These are phyloP conservation scores for Massarina eburnea DNA, from an alignment of 2,329 filamentous ascomycete genomes.

Conservation along the genomic window DNA sequence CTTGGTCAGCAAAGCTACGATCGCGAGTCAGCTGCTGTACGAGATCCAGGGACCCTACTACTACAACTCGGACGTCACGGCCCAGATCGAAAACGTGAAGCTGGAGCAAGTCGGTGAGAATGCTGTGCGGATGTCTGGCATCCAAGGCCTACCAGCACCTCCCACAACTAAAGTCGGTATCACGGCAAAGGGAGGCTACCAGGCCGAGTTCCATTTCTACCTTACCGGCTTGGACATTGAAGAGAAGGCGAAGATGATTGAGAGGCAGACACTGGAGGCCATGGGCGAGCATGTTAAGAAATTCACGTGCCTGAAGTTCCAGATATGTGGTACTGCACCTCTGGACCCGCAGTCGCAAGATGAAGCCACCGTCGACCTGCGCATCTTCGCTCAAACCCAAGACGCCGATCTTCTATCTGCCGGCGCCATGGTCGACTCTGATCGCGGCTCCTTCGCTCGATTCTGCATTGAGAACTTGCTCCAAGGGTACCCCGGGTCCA, in stretches of 20 bases:
- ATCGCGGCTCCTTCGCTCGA: constrained; percentile 21
- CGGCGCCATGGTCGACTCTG: constrained; percentile 17
- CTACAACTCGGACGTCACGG: constrained; percentile 46
- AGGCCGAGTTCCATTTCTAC: constrained; percentile 50
- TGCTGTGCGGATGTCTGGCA: constrained; percentile 34
- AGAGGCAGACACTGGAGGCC: constrained; percentile 32
- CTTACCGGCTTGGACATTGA: constrained; percentile 48
- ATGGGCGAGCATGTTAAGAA: constrained; percentile 42
- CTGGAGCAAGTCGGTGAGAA: constrained; percentile 32
- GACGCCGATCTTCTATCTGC: constrained; percentile 19
- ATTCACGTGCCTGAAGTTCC: constrained; percentile 43
- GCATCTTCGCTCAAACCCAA: constrained; percentile 25
- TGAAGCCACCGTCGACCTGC: constrained; percentile 27
- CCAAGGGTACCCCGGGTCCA: constrained; percentile 23
- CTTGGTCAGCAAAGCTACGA: constrained; percentile 36
- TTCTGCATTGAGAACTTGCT: constrained; percentile 23
- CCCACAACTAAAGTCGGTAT: constrained; percentile 47
- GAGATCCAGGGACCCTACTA: constrained; percentile 48
- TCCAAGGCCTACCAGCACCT: constrained; percentile 29
- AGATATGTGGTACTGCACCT: constrained; percentile 31
- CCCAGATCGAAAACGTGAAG: constrained; percentile 36
- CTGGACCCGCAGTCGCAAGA: constrained; percentile 24
- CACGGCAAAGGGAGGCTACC: constrained; percentile 48
- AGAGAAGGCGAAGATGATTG: constrained; percentile 49
- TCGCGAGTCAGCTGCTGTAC: constrained; percentile 43